Base-by-base conservation (phyloP, 2,329 filamentous ascomycete species). In the Monosporascus sp. region DNA sequence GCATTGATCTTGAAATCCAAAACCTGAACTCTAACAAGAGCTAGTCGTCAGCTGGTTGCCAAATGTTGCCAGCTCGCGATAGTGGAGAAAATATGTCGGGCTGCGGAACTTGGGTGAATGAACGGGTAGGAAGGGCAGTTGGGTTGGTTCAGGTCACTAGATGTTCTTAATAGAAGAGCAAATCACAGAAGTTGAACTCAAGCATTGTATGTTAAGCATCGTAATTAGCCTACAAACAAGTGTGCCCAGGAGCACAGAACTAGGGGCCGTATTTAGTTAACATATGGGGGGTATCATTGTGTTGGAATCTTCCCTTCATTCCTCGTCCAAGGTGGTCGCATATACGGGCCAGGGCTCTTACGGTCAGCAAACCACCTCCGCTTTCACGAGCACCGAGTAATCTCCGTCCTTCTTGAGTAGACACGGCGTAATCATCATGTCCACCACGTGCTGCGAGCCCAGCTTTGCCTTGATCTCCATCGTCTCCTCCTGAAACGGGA, bases 391-490 rank as follows among this genome's bases (percentile, higher is more conserved):
- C 17, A 66, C 54, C 11, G 51, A 44, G 52, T 65, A 67, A 5
- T 62, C 58, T 6, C 17, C 48, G 2, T 64, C 61, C 46, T 58
- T 59, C 53, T 63, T 63, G 3, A 68, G 51, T 1, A 68, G 59
- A 37, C 59, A 60, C 5, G 66, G 66, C 26, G 66, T 61, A 9
- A 66, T 48, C 58, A 68, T 65, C 48, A 68, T 49, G 49, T 66
- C 63, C 26, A 68, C 66, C 3, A 58, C 27, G 14, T 41, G 24
- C n/a, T 59, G 43, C 11, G 52, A 22, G 8, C 60, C 54, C 9
- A 64, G 44, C 22, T 54, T 61, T 7, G 52, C 60, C 22, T 45
- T 56, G 40, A 62, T 51, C 2, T 63, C 60, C 66, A 68, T 67
- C 11, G 56, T 50, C 7, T 49, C 47, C 17, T 52, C 57, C 4